These are phyloP conservation scores for Colletotrichum orbiculare DNA, from an alignment of 2,329 filamentous ascomycete genomes.

Conservation along the genomic window DNA sequence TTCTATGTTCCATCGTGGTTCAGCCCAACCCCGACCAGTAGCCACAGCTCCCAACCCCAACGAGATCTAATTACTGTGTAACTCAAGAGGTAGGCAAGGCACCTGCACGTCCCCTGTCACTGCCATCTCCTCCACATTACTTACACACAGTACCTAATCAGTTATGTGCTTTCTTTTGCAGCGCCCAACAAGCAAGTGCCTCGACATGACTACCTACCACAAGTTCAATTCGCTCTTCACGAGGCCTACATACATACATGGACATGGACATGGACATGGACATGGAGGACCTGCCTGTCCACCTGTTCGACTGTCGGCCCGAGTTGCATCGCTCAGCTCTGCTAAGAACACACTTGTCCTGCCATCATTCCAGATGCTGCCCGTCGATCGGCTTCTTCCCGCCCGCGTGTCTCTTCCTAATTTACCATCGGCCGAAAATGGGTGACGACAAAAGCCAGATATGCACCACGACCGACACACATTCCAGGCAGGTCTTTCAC, in stretches of 20 bases:
- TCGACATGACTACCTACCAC: background rate
- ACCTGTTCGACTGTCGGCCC: background rate
- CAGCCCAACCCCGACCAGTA: too few relatives aligned
- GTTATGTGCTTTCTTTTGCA: conserved; percentile 18
- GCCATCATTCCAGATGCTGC: conserved; percentile 29
- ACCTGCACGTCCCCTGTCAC: background rate
- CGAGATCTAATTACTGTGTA: too few relatives aligned
- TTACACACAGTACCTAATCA: conserved; percentile 3
- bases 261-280: background rate
- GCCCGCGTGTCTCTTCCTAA: conserved; percentile 21
- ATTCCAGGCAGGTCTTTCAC: conserved; percentile 1
- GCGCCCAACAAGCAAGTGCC: background rate
- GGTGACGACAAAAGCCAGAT: background rate
- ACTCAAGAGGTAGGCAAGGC: too few relatives aligned
- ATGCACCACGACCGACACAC: background rate
- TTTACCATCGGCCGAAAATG: background rate
- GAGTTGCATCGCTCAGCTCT: background rate
- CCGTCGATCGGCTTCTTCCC: conserved; percentile 30
- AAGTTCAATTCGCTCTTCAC: conserved; percentile 12
- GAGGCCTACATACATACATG: conserved; percentile 2
- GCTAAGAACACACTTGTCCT: background rate
- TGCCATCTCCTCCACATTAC: background rate
- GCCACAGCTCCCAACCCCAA: too few relatives aligned
- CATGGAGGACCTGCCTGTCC: too few relatives aligned
- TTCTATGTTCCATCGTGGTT: too few relatives aligned